These are phyloP conservation scores for Cladophialophora psammophila DNA, from an alignment of 2,329 filamentous ascomycete species.

Conservation along the genomic window DNA sequence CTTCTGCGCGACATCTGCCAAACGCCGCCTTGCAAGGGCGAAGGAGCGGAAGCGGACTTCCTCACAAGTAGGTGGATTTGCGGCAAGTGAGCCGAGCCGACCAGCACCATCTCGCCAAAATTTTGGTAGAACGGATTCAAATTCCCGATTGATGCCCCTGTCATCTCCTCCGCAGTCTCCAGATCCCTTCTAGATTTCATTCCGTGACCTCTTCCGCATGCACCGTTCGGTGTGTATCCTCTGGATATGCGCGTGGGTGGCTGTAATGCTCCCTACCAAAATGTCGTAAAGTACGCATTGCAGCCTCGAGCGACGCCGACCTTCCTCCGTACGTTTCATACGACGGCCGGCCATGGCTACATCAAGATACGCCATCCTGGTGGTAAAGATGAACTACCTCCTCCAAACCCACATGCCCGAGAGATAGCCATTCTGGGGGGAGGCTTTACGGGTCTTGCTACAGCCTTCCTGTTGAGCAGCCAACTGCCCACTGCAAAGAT, in stretches of 20 bases:
- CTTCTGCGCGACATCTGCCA: not conserved
- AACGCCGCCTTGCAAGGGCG: not conserved
- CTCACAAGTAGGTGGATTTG: not conserved
- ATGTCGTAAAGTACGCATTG: constrained; percentile 32
- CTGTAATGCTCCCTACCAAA: constrained; percentile 32
- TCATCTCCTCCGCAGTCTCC: not conserved
- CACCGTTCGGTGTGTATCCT: constrained; percentile 30
- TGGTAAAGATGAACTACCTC: not conserved
- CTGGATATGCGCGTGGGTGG: constrained; percentile 40
- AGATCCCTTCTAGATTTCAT: not conserved
- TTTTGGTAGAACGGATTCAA: constrained; percentile 3
- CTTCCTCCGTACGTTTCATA: constrained; percentile 49
- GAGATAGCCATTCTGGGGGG: constrained; percentile 76
- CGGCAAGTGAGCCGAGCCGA: constrained; percentile 12
- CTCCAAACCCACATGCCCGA: constrained; percentile 43
- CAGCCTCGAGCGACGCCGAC: constrained; percentile 48
- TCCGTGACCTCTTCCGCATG: constrained; percentile 14
- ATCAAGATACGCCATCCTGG: not conserved
- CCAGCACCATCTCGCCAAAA: constrained; percentile 8
- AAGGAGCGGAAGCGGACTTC: not conserved
- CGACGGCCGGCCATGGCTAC: constrained; percentile 15
- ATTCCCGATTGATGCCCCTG: not conserved
- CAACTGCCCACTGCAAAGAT: constrained; percentile 73
- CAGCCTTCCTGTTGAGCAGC: constrained; percentile 77
- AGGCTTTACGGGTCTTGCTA: constrained; percentile 81